These are phyloP conservation scores for Tylopilus orsonianus DNA, from an alignment of 1,284 basidiomycete genomes.

Conservation along the genomic window DNA sequence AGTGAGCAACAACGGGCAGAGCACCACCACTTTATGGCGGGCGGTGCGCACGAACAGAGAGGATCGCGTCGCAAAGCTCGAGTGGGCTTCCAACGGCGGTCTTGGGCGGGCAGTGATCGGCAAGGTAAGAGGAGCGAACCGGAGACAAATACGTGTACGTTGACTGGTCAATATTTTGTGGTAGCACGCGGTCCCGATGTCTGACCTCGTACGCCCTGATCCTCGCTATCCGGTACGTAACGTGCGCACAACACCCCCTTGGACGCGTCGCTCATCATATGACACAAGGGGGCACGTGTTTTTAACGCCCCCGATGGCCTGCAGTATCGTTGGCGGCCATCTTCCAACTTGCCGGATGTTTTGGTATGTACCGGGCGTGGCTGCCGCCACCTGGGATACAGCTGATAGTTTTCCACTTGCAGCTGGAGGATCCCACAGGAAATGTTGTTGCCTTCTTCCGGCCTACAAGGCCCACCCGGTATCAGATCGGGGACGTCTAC, in stretches of 20 bases:
- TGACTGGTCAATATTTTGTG: conserved; percentile 23
- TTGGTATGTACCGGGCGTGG: conserved; percentile 47
- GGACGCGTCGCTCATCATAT: conserved; percentile 19
- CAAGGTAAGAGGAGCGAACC: conserved; percentile 50
- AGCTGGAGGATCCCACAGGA: conserved; percentile 72
- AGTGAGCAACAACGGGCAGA: conserved; percentile 58
- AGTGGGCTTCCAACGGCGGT: conserved; percentile 76
- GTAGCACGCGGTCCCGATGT: conserved; percentile 75
- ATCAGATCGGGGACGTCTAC: conserved; percentile 80
- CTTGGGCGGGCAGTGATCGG: conserved; percentile 80
- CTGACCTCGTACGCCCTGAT: conserved; percentile 71
- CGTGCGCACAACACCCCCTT: conserved; percentile 1
- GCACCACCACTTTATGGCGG: conserved; percentile 72
- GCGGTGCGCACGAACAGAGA: conserved; percentile 77
- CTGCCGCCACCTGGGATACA: conserved; percentile 19
- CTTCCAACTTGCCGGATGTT: conserved; percentile 54
- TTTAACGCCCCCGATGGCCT: conserved; percentile 81
- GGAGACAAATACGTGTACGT: conserved; percentile 3
- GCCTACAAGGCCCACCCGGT: conserved; percentile 69
- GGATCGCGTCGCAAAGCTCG: conserved; percentile 80
- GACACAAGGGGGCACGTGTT: conserved; percentile 54
- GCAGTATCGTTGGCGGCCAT: conserved; percentile 74
- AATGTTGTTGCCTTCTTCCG: conserved; percentile 75
- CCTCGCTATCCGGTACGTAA: conserved; percentile 53
- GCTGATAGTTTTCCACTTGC: conserved; percentile 14